These are phyloP conservation scores for Calonectria ilicicola DNA, from an alignment of 2,329 filamentous ascomycete species.

Conservation along the genomic window DNA sequence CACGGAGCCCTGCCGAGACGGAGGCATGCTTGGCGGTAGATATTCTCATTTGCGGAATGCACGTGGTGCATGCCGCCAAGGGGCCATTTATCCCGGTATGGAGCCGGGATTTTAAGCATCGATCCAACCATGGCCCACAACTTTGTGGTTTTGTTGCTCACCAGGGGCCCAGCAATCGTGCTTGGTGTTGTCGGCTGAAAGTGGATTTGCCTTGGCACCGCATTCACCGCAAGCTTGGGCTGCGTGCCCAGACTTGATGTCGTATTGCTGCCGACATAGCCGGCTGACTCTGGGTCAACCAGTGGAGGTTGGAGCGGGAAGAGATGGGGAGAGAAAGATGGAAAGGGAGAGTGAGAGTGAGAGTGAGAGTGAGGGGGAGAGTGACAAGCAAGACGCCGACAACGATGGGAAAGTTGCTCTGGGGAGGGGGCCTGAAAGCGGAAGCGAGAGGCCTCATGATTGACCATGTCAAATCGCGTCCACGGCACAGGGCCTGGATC, in stretches of 20 bases:
- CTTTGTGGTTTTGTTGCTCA: background rate
- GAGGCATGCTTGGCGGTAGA: background rate
- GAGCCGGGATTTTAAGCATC: background rate
- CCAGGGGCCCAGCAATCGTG: background rate
- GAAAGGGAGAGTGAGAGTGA: background rate
- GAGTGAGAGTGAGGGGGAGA: too few relatives aligned
- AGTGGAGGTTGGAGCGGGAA: background rate
- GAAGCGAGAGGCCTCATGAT: background rate
- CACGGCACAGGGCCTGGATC: background rate
- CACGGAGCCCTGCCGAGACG: background rate
- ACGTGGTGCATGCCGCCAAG: background rate
- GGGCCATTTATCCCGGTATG: background rate
- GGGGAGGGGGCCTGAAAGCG: background rate
- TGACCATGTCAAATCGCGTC: background rate
- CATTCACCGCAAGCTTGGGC: background rate
- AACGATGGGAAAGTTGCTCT: too few relatives aligned
- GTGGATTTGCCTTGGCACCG: slow-evolving; percentile 4
- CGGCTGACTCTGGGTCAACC: background rate
- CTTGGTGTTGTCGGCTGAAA: background rate
- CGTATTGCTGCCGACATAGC: slow-evolving; percentile 1
- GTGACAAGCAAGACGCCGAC: too few relatives aligned
- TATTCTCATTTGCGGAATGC: slow-evolving; percentile 1
- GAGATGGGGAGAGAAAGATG: background rate
- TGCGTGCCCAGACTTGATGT: background rate
- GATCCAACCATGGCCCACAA: slow-evolving; percentile 7